Evolutionary conservation across 202 grass and related monocot species (phyloP), one percentile per base, ranked within the genome.

Genomic region (Dendrocalamus latiflorus): DNA sequence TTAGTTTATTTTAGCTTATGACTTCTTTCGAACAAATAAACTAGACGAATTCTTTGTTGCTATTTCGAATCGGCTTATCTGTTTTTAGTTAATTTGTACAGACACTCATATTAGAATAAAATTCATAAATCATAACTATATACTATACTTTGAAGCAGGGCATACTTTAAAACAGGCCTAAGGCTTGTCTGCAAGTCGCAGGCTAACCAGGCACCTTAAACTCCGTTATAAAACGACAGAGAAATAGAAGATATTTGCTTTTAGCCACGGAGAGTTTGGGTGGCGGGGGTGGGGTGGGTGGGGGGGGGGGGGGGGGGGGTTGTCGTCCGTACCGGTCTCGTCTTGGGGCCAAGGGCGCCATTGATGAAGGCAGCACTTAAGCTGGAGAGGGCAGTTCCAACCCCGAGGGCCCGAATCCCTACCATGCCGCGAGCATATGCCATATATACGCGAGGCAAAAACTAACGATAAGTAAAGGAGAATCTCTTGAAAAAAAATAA

Each of bases 391-490:
- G 21, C 25, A 1, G 37, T 2, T 15, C 87, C 86, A 37, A 86
- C 24, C 15, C 94, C 94, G 49, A 97, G 79, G 12, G 79, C 70
- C 6, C 89, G 87, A 37, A 91, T 72, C 44, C 85, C 94, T 97
- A 74, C 54, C 70, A 76, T 1, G n/a, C 49, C 75, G 71, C 15
- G 14, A 49, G 16, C 34, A n/a, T 2, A 66, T 34, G 33, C 33
- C 33, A 34, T 8, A 39, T 18, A 15, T 16, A 68, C 14, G 16
- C 68, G 72, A 85, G 48, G 72, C 54, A 57, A 24, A 25, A 11
- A 9, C 53, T 22, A 25, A 43, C 7, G 4, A 44, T 9, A 10
- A 71, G 7, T 6, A 12, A 68, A 41, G 7, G 62, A 43, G 28
- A 36, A 25, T 9, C 26, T 1, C 7, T 4, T 1, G 61, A 36